A percentile compares a stretch with the other conserved stretches of the same genome.
Evolutionary conservation across 2,329 filamentous ascomycete genomes (phyloP).

Genomic region (Alternaria sp.): DNA sequence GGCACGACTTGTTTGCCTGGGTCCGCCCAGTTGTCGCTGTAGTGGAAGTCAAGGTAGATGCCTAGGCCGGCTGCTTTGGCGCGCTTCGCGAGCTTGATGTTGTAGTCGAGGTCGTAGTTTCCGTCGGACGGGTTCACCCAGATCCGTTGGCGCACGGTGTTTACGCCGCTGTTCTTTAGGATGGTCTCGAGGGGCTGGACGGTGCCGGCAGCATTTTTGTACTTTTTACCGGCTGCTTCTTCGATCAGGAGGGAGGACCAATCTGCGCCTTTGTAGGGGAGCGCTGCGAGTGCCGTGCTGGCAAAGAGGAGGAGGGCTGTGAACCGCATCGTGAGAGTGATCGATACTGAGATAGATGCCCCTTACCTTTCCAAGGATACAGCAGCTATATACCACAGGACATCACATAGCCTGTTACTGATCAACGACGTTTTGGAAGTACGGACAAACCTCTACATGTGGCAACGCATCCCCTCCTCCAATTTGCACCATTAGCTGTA

Average conservation of each 20-base stretch:
- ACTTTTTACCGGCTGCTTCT: constrained; percentile 66
- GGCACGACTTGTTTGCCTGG: constrained; percentile 68
- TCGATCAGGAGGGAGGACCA: constrained; percentile 72
- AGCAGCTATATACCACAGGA: neutral
- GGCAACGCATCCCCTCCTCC: constrained; percentile 1
- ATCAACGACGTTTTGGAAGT: neutral
- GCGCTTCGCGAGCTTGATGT: constrained; percentile 69
- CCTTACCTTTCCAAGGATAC: neutral
- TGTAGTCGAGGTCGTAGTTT: constrained; percentile 73
- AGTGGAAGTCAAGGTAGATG: constrained; percentile 69
- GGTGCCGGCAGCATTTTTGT: constrained; percentile 63
- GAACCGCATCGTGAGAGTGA: constrained; percentile 35
- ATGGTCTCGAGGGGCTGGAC: constrained; percentile 67
- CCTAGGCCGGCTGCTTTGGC: constrained; percentile 68
- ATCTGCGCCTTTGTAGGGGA: constrained; percentile 71
- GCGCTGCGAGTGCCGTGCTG: constrained; percentile 49
- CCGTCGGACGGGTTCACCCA: constrained; percentile 71
- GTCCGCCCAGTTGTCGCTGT: constrained; percentile 75
- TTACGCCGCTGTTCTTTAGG: constrained; percentile 66
- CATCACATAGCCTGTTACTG: neutral
- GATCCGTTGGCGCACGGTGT: constrained; percentile 72
- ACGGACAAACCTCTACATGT: neutral
- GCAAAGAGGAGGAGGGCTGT: constrained; percentile 27
- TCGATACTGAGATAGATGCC: neutral
- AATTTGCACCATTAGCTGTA: neutral